Conservation (phyloP, 1,284 basidiomycete genomes). For the Microbotryum violaceum region DNA sequence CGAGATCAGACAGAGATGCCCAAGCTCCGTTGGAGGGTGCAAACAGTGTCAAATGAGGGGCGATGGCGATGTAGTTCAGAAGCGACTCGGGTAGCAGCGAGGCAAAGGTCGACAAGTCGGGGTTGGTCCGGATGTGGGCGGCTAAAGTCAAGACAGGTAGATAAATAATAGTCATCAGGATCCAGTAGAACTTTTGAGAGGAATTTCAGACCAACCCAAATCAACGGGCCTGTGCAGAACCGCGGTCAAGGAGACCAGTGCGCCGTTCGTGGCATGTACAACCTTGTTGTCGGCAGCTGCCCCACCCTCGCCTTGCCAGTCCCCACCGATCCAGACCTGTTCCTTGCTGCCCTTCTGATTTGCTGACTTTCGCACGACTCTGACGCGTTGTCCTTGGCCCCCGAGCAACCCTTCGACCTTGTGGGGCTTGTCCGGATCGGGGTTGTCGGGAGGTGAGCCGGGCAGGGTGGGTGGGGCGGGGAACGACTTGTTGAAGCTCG, state of each 20-base stretch:
- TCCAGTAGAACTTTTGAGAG: slow-evolving; percentile 45
- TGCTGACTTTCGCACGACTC: slow-evolving; percentile 48
- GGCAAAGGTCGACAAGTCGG: slow-evolving; percentile 35
- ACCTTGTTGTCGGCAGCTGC: slow-evolving; percentile 40
- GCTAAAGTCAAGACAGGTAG: slow-evolving; percentile 9
- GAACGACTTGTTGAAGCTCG: slow-evolving; percentile 21
- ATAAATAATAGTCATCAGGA: slow-evolving; percentile 43
- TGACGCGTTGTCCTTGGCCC: slow-evolving; percentile 69
- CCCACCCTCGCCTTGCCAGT: slow-evolving; percentile 35
- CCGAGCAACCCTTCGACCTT: slow-evolving; percentile 61
- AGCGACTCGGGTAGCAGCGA: slow-evolving; percentile 39
- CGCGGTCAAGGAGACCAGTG: slow-evolving; percentile 64
- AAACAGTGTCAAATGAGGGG: slow-evolving; percentile 74
- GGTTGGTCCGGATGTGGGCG: slow-evolving; percentile 33
- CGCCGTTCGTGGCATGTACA: slow-evolving; percentile 58
- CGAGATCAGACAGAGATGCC: slow-evolving; percentile 49
- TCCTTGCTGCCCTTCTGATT: slow-evolving; percentile 8
- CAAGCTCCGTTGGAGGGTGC: slow-evolving; percentile 77
- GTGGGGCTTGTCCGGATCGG: slow-evolving; percentile 32
- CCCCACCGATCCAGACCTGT: slow-evolving; percentile 32
- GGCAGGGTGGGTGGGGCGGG: slow-evolving; percentile 25
- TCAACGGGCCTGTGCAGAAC: slow-evolving; percentile 70
- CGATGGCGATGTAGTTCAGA: slow-evolving; percentile 28
- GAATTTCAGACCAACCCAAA: slow-evolving; percentile 51
- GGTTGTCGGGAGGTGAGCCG: slow-evolving; percentile 24